These are phyloP conservation scores for Penicillium robsamsonii DNA, from an alignment of 495 filamentous ascomycete genomes.

Conservation along the genomic window DNA sequence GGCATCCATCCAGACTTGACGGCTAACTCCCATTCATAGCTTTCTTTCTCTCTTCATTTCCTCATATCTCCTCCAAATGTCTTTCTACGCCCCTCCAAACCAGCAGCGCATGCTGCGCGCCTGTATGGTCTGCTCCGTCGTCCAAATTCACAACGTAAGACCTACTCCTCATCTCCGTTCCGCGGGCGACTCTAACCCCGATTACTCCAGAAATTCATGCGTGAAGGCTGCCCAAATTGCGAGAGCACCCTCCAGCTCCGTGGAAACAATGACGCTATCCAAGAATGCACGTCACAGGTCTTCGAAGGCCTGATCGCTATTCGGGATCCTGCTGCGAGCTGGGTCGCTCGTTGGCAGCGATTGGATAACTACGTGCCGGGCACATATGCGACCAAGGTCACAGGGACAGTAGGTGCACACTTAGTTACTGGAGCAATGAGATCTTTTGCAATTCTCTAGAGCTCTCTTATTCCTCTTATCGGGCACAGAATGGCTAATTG, in stretches of 20 bases:
- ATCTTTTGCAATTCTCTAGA: not conserved
- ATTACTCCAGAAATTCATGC: conserved; percentile 64
- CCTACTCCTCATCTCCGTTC: conserved; percentile 7
- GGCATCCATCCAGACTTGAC: conserved; percentile 27
- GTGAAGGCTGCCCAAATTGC: conserved; percentile 93
- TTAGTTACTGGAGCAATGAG: not conserved
- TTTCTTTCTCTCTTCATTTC: conserved; percentile 4
- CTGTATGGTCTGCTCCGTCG: conserved; percentile 97
- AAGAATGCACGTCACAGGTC: conserved; percentile 91
- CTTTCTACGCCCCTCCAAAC: conserved; percentile 59
- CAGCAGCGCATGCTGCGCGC: conserved; percentile 82
- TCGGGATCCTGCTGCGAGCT: conserved; percentile 72
- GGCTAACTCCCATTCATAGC: conserved; percentile 10
- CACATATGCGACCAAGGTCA: conserved; percentile 91
- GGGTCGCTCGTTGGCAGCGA: conserved; percentile 95
- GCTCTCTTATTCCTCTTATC: no score
- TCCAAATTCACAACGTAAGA: conserved; percentile 72
- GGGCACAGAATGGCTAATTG: conserved; percentile 1
- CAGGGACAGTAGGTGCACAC: conserved; percentile 58
- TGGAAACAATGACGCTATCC: conserved; percentile 72
- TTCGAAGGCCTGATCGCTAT: conserved; percentile 87
- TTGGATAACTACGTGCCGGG: conserved; percentile 81
- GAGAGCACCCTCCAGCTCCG: conserved; percentile 82
- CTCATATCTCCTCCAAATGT: conserved; percentile 26
- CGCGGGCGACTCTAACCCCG: not conserved